These are phyloP conservation scores for Botrytis tulipae DNA, from an alignment of 2,329 filamentous ascomycete species.

Conservation along the genomic window DNA sequence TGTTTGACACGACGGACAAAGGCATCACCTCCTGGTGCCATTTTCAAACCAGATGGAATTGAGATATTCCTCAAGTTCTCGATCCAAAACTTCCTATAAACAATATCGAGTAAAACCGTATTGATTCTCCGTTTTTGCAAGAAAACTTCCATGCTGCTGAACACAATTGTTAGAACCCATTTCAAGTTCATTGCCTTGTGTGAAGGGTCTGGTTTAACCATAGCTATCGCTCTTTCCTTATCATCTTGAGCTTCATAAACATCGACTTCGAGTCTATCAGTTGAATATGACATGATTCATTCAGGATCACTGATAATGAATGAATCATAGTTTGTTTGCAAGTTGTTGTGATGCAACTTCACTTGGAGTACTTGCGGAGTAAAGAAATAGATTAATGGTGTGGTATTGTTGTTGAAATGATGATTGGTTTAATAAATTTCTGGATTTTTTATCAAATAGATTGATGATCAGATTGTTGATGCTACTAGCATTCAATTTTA, in stretches of 20 bases:
- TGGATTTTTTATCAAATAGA: neutral
- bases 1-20: neutral
- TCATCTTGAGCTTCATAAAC: too few species aligned
- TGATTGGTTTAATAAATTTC: neutral
- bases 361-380: neutral
- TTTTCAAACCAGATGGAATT: neutral
- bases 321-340: neutral
- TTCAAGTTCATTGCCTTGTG: neutral
- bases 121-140: neutral
- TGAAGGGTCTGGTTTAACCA: neutral
- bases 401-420: neutral
- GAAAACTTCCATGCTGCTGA: neutral
- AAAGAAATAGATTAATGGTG: neutral
- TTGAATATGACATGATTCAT: neutral
- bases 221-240: too few species aligned
- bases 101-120: neutral
- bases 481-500: neutral
- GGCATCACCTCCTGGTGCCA: neutral
- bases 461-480: neutral
- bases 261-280: neutral
- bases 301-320: neutral
- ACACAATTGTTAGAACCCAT: neutral
- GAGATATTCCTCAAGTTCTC: neutral
- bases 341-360: neutral
- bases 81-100: neutral